Conservation (phyloP, 202 grass and related monocot genomes). For the Alloteropsis angusta region DNA sequence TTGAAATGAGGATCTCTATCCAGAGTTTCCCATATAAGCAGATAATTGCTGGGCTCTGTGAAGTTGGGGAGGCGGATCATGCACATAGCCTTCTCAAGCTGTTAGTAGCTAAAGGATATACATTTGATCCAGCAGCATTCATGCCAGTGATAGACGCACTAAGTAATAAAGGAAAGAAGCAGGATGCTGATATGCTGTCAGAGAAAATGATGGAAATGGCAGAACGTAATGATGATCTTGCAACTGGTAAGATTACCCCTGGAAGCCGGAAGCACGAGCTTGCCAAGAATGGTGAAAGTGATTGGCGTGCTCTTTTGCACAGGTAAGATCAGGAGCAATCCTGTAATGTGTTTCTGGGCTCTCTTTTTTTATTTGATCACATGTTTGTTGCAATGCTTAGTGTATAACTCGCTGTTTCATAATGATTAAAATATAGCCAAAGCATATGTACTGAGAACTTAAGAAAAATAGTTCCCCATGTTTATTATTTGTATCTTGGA, state of each 20-base stretch:
- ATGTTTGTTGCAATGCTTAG: conserved; percentile 1
- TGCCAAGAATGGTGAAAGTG: conserved; percentile 34
- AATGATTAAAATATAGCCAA: conserved; percentile 14
- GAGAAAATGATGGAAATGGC: conserved; percentile 90
- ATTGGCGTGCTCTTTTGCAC: conserved; percentile 75
- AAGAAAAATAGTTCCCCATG: neutral
- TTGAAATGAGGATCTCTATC: conserved; percentile 63
- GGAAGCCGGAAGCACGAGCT: conserved; percentile 28
- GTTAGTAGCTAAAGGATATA: conserved; percentile 52
- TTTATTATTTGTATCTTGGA: conserved; percentile 3
- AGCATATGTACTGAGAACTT: conserved; percentile 9
- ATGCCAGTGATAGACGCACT: conserved; percentile 80
- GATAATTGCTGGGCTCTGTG: conserved; percentile 65
- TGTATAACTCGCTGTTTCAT: neutral
- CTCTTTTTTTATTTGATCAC: conserved; percentile 21
- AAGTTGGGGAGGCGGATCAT: conserved; percentile 47
- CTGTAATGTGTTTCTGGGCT: conserved; percentile 15
- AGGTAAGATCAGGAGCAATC: conserved; percentile 38
- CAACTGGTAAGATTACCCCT: conserved; percentile 5
- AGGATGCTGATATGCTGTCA: conserved; percentile 70
- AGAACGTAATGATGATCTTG: conserved; percentile 17
- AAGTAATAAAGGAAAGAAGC: conserved; percentile 62
- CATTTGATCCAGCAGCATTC: conserved; percentile 79
- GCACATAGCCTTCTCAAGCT: conserved; percentile 51
- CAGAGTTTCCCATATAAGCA: conserved; percentile 71